phyloP scores from a whole-genome alignment of 164 flowering plant species.

The Amborella trichopoda region DNA sequence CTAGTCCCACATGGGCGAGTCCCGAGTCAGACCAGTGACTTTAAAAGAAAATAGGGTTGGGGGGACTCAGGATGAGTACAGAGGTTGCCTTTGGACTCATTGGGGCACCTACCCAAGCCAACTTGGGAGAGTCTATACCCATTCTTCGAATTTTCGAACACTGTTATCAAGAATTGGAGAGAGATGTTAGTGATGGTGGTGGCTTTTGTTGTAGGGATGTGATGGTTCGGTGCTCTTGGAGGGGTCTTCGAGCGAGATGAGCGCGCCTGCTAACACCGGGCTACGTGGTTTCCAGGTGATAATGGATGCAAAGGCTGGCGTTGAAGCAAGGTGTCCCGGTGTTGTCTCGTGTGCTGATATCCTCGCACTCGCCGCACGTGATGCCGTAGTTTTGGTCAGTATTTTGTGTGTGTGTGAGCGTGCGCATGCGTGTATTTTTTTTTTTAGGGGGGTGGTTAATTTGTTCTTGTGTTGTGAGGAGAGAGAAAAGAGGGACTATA shows the following conservation, averaged over 20 bases:
- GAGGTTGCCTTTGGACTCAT: too few species aligned
- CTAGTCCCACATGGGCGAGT: too few species aligned
- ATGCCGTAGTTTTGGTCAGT: neutral
- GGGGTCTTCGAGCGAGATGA: neutral
- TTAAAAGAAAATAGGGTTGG: too few species aligned
- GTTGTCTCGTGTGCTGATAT: constrained; percentile 1
- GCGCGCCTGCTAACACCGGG: neutral
- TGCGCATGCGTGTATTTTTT: neutral
- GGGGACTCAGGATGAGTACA: too few species aligned
- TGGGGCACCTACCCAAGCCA: too few species aligned
- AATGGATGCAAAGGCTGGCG: neutral
- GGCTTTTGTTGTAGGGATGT: constrained; percentile 1
- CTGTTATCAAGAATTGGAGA: neutral
- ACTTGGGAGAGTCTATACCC: too few species aligned
- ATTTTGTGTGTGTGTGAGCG: neutral
- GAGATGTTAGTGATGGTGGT: neutral
- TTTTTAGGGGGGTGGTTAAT: neutral
- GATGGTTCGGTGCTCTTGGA: constrained; percentile 1
- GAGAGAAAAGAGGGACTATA: too few species aligned
- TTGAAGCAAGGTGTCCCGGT: neutral
- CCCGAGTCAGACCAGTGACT: too few species aligned
- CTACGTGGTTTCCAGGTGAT: constrained; percentile 1
- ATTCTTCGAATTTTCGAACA: too few species aligned
- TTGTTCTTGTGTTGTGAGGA: too few species aligned
- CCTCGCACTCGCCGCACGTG: neutral